Conservation (phyloP, 2,329 filamentous ascomycete genomes). For the Aspergillus sp. region DNA sequence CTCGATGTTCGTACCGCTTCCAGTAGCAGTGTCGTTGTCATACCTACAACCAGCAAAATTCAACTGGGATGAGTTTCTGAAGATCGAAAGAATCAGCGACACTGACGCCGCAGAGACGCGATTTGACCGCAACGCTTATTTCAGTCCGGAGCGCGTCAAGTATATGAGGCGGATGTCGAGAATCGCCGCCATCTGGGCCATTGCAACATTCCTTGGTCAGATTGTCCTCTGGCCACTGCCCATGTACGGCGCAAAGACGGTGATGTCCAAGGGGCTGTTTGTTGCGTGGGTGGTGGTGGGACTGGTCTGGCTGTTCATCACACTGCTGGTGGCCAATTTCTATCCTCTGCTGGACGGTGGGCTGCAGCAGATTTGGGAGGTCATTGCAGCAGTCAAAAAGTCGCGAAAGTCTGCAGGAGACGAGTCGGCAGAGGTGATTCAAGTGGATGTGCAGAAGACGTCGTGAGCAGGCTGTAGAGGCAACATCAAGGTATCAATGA, state of each 20-base stretch:
- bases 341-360: background rate
- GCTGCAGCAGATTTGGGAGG: background rate
- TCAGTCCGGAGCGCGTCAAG: background rate
- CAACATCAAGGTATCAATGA: too few species aligned
- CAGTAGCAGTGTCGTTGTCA: background rate
- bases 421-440: background rate
- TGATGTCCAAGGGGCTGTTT: background rate
- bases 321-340: background rate
- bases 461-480: too few species aligned
- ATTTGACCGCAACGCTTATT: background rate
- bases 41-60: background rate
- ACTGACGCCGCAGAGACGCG: background rate
- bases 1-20: background rate
- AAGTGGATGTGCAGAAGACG: background rate
- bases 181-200: background rate
- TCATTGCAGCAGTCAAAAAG: background rate
- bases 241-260: too few species aligned
- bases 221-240: too few species aligned
- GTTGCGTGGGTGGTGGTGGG: background rate
- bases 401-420: background rate
- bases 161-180: background rate
- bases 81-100: too few species aligned
- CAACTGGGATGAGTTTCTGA: too few species aligned
- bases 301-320: background rate
- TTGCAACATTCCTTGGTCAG: background rate